Evolutionary conservation across 2,329 filamentous ascomycete genomes (phyloP).

Genomic region (Scolecobasidium constrictum): DNA sequence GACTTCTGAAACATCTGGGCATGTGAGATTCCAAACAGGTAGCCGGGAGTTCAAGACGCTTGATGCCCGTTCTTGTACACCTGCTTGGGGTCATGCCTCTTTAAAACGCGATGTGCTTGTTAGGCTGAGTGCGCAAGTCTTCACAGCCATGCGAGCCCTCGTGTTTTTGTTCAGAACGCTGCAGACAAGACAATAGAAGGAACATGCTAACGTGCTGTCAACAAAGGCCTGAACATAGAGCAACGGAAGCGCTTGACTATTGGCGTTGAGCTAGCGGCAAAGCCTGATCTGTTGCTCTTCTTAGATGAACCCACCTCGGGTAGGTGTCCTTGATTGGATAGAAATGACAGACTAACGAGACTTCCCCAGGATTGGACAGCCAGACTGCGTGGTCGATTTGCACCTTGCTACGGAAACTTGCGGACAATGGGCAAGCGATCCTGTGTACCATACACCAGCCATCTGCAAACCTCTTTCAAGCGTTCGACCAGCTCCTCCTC

Average conservation of each 20-base stretch:
- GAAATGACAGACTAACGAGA: constrained; percentile 17
- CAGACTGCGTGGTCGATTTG: constrained; percentile 62
- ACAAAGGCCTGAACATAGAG: constrained; percentile 47
- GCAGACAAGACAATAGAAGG: no score
- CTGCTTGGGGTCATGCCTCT: no score
- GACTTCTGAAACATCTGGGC: no score
- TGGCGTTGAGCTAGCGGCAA: constrained; percentile 44
- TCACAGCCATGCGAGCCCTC: no score
- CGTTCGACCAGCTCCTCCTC: constrained; percentile 69
- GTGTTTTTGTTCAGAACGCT: no score
- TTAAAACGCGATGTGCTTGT: neutral
- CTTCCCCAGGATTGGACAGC: constrained; percentile 61
- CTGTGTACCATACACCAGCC: constrained; percentile 83
- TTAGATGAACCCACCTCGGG: constrained; percentile 50
- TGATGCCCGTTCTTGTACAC: no score
- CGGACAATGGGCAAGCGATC: constrained; percentile 68
- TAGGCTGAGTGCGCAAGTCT: neutral
- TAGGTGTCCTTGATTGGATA: constrained; percentile 43
- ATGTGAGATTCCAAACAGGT: no score
- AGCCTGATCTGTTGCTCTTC: constrained; percentile 61
- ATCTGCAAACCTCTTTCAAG: constrained; percentile 67
- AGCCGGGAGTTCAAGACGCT: no score
- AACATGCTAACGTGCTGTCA: no score
- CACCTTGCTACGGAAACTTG: constrained; percentile 60
- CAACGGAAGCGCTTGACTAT: constrained; percentile 55